Base-by-base conservation (phyloP, 331 rosid species). In the Rhamnella rubrinervis region DNA sequence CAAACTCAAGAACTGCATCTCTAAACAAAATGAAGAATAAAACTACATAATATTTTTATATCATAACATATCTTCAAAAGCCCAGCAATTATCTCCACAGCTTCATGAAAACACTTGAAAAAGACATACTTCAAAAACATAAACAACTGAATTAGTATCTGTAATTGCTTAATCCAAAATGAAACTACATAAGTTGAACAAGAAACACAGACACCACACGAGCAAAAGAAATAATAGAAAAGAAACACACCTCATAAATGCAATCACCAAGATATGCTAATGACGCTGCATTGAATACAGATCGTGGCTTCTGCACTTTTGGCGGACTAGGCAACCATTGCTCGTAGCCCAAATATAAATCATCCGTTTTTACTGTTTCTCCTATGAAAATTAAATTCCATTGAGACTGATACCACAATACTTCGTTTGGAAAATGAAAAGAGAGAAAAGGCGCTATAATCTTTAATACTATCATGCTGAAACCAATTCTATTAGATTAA, bases 241-340 rank as follows among this genome's bases (percentile, higher is more conserved):
- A 65, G 16, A n/a, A 75, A 68, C 47, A 46, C 15, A 89, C 98
- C 96, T 93, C 98, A 60, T 85, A 93, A 67, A 90, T 85, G 83
- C 92, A 85, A 68, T 91, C 98, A 7, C 98, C 98, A 31, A 91
- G 68, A 63, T 93, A 93, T 15, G 97, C 98, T 57, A 93, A 77
- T 47, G 97, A 73, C 3, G 95, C 86, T 55, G 98, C 96, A 60
- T 91, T 91, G 61, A 86, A 78, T 7, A 85, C 76, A 0, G 96
- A 91, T 8, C 91, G 87, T 71, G 98, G 97, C 85, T 91, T 93
- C 65, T 76, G 83, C 16, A 91, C 95, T 82, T 83, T 89, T 1
- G 98, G 92, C 51, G 97, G 86, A 79, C 75, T 80, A 57, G 98
- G 98, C n/a, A 87, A 71, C 98, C 98, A 93, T 50, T 57, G 83